Evolutionary conservation across 2,329 filamentous ascomycete species (phyloP).

Genomic region (Penicillium sclerotigenum): DNA sequence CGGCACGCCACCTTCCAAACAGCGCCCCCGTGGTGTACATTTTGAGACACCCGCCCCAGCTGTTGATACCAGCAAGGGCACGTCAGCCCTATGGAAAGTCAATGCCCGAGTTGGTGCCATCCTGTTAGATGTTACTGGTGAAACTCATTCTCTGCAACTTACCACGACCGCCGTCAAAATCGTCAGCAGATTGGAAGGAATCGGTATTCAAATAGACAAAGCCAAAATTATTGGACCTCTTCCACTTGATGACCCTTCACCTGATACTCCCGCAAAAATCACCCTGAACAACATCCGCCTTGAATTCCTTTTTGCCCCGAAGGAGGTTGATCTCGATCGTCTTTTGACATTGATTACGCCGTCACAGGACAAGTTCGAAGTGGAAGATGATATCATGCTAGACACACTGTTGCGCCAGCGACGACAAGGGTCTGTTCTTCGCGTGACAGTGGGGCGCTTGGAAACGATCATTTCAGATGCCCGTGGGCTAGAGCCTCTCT

Average conservation of each 20-base stretch:
- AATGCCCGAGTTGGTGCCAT: conserved; percentile 75
- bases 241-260: conserved; percentile 43
- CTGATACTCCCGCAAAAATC: conserved; percentile 57
- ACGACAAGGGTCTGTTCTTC: conserved; percentile 78
- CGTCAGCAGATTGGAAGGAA: conserved; percentile 68
- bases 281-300: conserved; percentile 65
- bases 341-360: conserved; percentile 85
- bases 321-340: conserved; percentile 74
- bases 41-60: conserved; percentile 51
- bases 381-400: conserved; percentile 89
- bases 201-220: conserved; percentile 71
- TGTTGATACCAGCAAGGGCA: conserved; percentile 13
- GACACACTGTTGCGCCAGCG: conserved; percentile 85
- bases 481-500: conserved; percentile 64
- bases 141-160: conserved; percentile 68
- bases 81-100: conserved; percentile 55
- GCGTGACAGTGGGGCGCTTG: conserved; percentile 63
- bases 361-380: conserved; percentile 83
- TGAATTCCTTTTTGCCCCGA: conserved; percentile 70
- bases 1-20: conserved; percentile 30
- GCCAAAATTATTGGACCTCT: conserved; percentile 73
- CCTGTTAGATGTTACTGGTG: conserved; percentile 71
- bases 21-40: conserved; percentile 51
- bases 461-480: conserved; percentile 62
- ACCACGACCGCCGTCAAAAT: conserved; percentile 80